Percentiles rank a stretch among this genome's conserved stretches.
Conservation (phyloP, 2,329 filamentous ascomycete genomes). For the Xylariaceae sp. region DNA sequence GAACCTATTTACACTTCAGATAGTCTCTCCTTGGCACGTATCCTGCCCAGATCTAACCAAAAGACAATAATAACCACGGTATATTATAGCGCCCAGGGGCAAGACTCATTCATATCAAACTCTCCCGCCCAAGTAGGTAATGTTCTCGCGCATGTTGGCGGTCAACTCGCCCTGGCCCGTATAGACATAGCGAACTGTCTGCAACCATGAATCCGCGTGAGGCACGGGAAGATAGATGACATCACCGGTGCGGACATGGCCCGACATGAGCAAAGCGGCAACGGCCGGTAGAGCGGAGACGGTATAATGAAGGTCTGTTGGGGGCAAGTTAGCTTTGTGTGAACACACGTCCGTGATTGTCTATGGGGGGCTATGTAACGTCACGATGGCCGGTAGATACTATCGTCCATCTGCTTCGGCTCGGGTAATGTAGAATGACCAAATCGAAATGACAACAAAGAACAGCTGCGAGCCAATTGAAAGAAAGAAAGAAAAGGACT, state of each 20-base stretch:
- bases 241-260: conserved; percentile 47
- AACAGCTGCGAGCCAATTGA: neutral
- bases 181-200: conserved; percentile 52
- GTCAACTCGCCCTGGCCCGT: conserved; percentile 44
- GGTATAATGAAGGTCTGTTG: conserved; percentile 43
- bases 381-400: too few species aligned
- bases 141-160: conserved; percentile 45
- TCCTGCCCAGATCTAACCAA: neutral
- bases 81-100: neutral
- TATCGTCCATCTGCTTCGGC: too few species aligned
- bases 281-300: conserved; percentile 47
- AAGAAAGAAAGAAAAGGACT: neutral
- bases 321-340: conserved; percentile 3
- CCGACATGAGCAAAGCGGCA: conserved; percentile 49
- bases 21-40: neutral
- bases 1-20: conserved; percentile 2
- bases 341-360: neutral
- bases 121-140: conserved; percentile 50
- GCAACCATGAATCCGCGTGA: conserved; percentile 49
- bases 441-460: neutral
- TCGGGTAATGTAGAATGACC: neutral
- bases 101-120: conserved; percentile 23
- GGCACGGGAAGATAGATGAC: conserved; percentile 54
- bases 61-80: neutral
- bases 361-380: neutral